These are phyloP conservation scores for Fusarium stilboides DNA, from an alignment of 2,329 filamentous ascomycete species.

Conservation along the genomic window DNA sequence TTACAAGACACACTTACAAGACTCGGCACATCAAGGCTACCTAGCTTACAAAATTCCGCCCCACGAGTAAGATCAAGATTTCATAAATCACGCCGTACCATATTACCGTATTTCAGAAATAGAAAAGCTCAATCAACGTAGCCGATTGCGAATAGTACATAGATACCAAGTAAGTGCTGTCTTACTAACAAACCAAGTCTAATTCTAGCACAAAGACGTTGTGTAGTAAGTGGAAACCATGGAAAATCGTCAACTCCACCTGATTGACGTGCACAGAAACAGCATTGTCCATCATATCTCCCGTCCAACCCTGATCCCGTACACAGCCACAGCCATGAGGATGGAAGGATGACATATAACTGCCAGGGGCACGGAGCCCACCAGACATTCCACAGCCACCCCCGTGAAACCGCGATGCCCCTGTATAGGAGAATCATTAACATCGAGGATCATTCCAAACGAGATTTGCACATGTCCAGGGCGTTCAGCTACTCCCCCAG, in stretches of 20 bases:
- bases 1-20: too few relatives aligned
- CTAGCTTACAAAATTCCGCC: too few relatives aligned
- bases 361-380: slow-evolving; percentile 1
- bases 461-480: slow-evolving; percentile 12
- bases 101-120: too few relatives aligned
- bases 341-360: slow-evolving; percentile 3
- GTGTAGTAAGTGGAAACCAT: slow-evolving; percentile 10
- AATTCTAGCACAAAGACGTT: slow-evolving; percentile 3
- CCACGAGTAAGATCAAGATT: too few relatives aligned
- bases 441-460: slow-evolving; percentile 3
- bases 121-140: too few relatives aligned
- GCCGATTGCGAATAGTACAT: too few relatives aligned
- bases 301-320: slow-evolving; percentile 11
- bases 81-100: too few relatives aligned
- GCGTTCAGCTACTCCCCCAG: slow-evolving; percentile 9
- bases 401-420: slow-evolving; percentile 11
- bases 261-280: slow-evolving; percentile 6
- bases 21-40: too few relatives aligned
- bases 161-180: neutral
- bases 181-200: slow-evolving; percentile 9
- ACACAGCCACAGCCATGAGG: slow-evolving; percentile 18
- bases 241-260: slow-evolving; percentile 1
- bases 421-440: slow-evolving; percentile 8
- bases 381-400: slow-evolving; percentile 27
- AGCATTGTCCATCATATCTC: slow-evolving; percentile 18